Conservation (phyloP, 768 basidiomycete genomes). For the Gloeopeniophorella convolvens region DNA sequence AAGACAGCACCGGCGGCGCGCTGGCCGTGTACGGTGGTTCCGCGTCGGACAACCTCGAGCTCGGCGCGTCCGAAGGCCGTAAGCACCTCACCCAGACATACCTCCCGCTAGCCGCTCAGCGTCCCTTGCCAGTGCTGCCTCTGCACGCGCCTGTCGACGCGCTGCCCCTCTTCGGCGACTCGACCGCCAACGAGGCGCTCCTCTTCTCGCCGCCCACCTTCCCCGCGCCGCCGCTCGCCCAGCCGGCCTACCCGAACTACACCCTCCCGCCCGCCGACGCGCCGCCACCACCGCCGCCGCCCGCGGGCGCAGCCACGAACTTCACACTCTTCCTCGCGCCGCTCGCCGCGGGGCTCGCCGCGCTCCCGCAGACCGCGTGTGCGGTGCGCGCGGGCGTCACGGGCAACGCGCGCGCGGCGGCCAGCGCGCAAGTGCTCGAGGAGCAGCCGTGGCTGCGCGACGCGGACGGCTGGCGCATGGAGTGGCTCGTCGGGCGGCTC, state of each 20-base stretch:
- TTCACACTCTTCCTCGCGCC: constrained; percentile 51
- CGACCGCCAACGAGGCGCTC: constrained; percentile 64
- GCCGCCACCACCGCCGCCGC: constrained; percentile 36
- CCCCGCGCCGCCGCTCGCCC: constrained; percentile 23
- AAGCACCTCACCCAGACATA: no score
- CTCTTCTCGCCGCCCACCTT: constrained; percentile 60
- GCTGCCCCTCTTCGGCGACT: constrained; percentile 63
- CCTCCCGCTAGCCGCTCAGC: not conserved
- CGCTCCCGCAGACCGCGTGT: constrained; percentile 53
- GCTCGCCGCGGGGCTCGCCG: constrained; percentile 36
- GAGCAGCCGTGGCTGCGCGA: constrained; percentile 53
- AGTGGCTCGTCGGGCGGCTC: constrained; percentile 61
- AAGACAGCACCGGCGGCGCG: constrained; percentile 36
- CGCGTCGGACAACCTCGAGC: constrained; percentile 44
- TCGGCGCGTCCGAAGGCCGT: constrained; percentile 43
- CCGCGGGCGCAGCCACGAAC: constrained; percentile 35
- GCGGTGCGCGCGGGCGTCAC: constrained; percentile 34
- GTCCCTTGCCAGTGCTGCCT: constrained; percentile 21
- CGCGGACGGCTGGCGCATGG: constrained; percentile 53
- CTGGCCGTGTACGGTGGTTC: constrained; percentile 38
- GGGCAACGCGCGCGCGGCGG: constrained; percentile 22
- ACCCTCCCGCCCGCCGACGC: constrained; percentile 57
- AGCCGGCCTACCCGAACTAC: constrained; percentile 68
- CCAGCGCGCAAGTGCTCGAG: constrained; percentile 29
- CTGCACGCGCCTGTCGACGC: constrained; percentile 39